A percentile compares a stretch with the other conserved stretches of the same genome.
phyloP scores from a whole-genome alignment of 2,329 filamentous ascomycete genomes.

The Diplocarpon rosae region DNA sequence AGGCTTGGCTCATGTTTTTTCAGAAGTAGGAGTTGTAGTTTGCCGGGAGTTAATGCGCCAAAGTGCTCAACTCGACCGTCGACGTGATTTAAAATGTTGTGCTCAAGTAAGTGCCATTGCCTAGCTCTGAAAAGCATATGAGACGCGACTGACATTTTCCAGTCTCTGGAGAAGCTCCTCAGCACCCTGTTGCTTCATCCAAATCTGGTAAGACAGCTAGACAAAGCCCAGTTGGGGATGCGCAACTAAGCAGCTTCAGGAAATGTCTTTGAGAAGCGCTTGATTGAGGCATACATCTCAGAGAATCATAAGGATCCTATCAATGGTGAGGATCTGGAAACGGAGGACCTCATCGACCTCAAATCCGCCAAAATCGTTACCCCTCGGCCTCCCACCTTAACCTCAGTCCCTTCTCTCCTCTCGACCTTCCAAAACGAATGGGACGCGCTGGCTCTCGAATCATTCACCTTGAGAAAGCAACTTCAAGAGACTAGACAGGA shows the following conservation, averaged over 20 bases:
- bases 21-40: conserved; percentile 5
- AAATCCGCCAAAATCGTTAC: conserved; percentile 75
- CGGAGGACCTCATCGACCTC: conserved; percentile 79
- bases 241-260: conserved; percentile 37
- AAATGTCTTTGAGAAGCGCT: conserved; percentile 84
- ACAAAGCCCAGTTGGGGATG: conserved; percentile 11
- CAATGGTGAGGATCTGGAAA: conserved; percentile 71
- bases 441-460: conserved; percentile 87
- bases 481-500: conserved; percentile 85
- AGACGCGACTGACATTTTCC: conserved; percentile 19
- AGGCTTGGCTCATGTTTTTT: conserved; percentile 6
- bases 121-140: background rate
- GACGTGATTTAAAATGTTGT: conserved; percentile 42
- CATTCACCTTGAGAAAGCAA: conserved; percentile 83
- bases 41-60: conserved; percentile 14
- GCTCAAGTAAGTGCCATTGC: conserved; percentile 45
- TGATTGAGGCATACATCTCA: conserved; percentile 89
- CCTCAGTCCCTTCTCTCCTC: conserved; percentile 89
- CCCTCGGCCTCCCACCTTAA: conserved; percentile 83
- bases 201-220: conserved; percentile 63
- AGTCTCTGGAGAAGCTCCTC: conserved; percentile 96
- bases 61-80: conserved; percentile 11
- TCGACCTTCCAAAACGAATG: conserved; percentile 97
- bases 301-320: conserved; percentile 90
- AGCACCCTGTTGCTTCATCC: conserved; percentile 87